phyloP scores from a whole-genome alignment of 768 basidiomycete genomes.

The Lentinula lateritia region DNA sequence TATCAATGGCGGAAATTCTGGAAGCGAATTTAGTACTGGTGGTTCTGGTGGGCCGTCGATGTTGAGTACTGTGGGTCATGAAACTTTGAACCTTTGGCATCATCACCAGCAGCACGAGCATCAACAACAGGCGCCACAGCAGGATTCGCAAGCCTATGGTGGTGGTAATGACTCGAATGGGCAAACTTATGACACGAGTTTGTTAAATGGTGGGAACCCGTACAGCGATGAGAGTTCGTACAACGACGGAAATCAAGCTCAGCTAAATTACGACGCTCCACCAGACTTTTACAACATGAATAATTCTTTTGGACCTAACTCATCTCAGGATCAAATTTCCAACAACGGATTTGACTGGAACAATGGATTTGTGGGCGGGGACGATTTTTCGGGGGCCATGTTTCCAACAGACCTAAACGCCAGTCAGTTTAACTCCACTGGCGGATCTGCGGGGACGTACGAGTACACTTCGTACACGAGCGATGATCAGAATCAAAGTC shows the following conservation, averaged over 20 bases:
- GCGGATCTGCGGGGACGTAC: neutral
- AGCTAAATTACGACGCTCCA: neutral
- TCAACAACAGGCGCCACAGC: slow-evolving; percentile 8
- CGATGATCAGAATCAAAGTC: neutral
- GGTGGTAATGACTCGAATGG: neutral
- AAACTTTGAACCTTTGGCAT: slow-evolving; percentile 1
- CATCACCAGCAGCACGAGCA: slow-evolving; percentile 1
- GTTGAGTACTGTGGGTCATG: slow-evolving; percentile 4
- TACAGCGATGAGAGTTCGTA: neutral
- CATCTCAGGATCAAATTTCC: neutral
- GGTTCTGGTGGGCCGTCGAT: neutral
- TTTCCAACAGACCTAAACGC: neutral
- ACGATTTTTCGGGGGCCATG: neutral
- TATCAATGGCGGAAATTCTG: too few relatives aligned
- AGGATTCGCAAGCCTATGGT: neutral
- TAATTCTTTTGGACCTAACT: neutral
- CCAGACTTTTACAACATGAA: neutral
- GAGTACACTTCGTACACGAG: neutral
- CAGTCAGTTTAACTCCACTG: neutral
- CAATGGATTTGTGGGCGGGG: neutral
- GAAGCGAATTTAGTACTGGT: neutral
- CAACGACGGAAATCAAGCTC: neutral
- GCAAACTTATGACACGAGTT: neutral
- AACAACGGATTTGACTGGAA: neutral
- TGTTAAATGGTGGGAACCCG: neutral